phyloP scores from a whole-genome alignment of 2,329 filamentous ascomycete species.

The Fusarium virguliforme region DNA sequence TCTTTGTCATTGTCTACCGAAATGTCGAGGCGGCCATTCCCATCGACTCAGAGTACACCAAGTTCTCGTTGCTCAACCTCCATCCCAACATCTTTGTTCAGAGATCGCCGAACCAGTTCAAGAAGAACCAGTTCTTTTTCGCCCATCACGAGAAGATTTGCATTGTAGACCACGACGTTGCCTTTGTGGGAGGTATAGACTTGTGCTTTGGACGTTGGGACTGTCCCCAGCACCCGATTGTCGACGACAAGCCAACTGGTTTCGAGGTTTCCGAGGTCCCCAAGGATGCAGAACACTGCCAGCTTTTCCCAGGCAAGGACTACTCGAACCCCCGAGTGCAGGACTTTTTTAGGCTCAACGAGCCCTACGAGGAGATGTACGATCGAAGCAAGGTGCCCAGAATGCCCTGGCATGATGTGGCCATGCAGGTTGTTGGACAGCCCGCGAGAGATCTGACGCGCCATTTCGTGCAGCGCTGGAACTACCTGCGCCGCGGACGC shows the following conservation, averaged over 20 bases:
- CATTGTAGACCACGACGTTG: constrained; percentile 94
- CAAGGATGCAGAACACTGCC: constrained; percentile 93
- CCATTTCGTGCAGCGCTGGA: constrained; percentile 98
- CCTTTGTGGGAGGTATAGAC: constrained; percentile 96
- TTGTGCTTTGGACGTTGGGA: constrained; percentile 98
- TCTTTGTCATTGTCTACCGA: constrained; percentile 97
- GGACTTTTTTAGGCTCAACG: constrained; percentile 93
- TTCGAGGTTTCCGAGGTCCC: constrained; percentile 84
- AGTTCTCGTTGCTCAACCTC: constrained; percentile 93
- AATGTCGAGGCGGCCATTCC: constrained; percentile 98
- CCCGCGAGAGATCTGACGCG: constrained; percentile 93
- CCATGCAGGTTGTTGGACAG: constrained; percentile 97
- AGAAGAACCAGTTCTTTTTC: constrained; percentile 99
- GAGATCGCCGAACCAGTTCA: constrained; percentile 95
- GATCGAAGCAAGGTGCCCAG: constrained; percentile 88
- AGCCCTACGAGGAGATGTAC: constrained; percentile 99
- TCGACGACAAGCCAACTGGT: constrained; percentile 94
- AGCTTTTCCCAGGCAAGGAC: constrained; percentile 97
- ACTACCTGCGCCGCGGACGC: constrained; percentile 92
- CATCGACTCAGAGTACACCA: constrained; percentile 98
- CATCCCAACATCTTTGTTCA: constrained; percentile 98
- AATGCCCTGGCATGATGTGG: constrained; percentile 99
- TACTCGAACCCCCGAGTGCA: constrained; percentile 97
- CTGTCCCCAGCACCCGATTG: constrained; percentile 90
- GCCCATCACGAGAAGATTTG: constrained; percentile 99